Percentiles rank a stretch among this genome's conserved stretches.
phyloP scores from a whole-genome alignment of 768 basidiomycete species.

The Paxillus involutus region DNA sequence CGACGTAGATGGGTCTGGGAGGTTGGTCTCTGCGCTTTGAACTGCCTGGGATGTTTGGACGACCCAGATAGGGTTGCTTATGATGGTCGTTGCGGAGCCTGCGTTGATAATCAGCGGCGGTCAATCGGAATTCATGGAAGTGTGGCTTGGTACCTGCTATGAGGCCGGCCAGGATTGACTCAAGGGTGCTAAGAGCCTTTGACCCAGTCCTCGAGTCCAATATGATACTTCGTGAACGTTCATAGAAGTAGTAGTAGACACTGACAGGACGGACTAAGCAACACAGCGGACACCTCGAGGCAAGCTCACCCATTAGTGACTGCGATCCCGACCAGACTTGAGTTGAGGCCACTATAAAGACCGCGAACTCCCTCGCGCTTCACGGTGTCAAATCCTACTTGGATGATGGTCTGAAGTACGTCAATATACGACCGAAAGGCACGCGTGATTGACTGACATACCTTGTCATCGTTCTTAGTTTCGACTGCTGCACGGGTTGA shows the following conservation, averaged over 20 bases:
- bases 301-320: slow-evolving; percentile 81
- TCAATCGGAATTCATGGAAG: neutral
- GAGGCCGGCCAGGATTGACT: slow-evolving; percentile 86
- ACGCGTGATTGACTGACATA: slow-evolving; percentile 22
- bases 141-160: slow-evolving; percentile 63
- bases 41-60: slow-evolving; percentile 89
- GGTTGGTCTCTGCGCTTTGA: slow-evolving; percentile 42
- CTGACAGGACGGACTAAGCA: slow-evolving; percentile 35
- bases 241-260: slow-evolving; percentile 93
- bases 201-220: slow-evolving; percentile 53
- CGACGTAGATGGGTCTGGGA: slow-evolving; percentile 30
- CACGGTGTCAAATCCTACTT: slow-evolving; percentile 72
- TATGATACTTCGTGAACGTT: slow-evolving; percentile 60
- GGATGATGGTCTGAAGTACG: slow-evolving; percentile 52
- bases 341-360: slow-evolving; percentile 83
- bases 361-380: slow-evolving; percentile 82
- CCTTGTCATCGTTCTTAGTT: slow-evolving; percentile 77
- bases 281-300: neutral
- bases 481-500: slow-evolving; percentile 94
- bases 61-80: slow-evolving; percentile 97
- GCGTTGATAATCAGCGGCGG: neutral
- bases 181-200: slow-evolving; percentile 78
- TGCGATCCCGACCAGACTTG: slow-evolving; percentile 86
- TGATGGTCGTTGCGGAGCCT: slow-evolving; percentile 87
- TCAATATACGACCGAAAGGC: neutral